Conservation (phyloP, 2,329 filamentous ascomycete species). For the Zalaria obscura region DNA sequence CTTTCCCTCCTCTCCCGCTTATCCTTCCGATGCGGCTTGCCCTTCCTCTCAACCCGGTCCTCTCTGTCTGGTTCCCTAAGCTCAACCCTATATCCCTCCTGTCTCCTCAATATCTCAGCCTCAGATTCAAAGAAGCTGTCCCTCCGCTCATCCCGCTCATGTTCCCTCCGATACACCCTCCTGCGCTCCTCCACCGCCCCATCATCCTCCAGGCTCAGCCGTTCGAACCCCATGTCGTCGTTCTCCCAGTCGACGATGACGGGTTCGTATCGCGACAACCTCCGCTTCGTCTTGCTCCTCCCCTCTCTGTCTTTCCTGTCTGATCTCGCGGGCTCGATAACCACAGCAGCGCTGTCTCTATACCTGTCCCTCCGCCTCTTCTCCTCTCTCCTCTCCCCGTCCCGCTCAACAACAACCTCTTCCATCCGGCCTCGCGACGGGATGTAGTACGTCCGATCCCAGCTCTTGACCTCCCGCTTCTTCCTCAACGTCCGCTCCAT, state of each 20-base stretch:
- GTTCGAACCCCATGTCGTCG: constrained; percentile 10
- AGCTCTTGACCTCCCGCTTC: constrained; percentile 23
- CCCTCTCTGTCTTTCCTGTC: constrained; percentile 2
- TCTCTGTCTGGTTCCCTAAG: constrained; percentile 21
- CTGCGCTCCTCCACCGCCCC: constrained; percentile 14
- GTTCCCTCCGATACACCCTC: constrained; percentile 25
- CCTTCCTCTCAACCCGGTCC: not conserved
- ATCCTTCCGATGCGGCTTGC: not conserved
- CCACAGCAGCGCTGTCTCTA: constrained; percentile 1
- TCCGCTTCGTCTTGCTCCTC: constrained; percentile 1
- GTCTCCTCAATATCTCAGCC: no score
- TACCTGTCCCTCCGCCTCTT: not conserved
- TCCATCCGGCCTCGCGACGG: constrained; percentile 21
- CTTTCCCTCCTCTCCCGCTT: no score
- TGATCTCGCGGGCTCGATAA: constrained; percentile 6
- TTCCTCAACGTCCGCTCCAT: constrained; percentile 22
- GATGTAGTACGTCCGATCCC: constrained; percentile 28
- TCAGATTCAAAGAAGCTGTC: no score
- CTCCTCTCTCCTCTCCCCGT: constrained; percentile 8
- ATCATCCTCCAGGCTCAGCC: not conserved
- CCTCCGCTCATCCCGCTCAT: constrained; percentile 19
- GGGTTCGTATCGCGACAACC: constrained; percentile 1
- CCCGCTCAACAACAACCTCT: constrained; percentile 19
- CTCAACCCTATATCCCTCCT: constrained; percentile 23
- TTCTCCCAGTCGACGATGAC: constrained; percentile 7